Percentiles rank a stretch among this genome's conserved stretches.
Evolutionary conservation across 1,139 yeast species (phyloP).

Genomic region (Pichia sp.): DNA sequence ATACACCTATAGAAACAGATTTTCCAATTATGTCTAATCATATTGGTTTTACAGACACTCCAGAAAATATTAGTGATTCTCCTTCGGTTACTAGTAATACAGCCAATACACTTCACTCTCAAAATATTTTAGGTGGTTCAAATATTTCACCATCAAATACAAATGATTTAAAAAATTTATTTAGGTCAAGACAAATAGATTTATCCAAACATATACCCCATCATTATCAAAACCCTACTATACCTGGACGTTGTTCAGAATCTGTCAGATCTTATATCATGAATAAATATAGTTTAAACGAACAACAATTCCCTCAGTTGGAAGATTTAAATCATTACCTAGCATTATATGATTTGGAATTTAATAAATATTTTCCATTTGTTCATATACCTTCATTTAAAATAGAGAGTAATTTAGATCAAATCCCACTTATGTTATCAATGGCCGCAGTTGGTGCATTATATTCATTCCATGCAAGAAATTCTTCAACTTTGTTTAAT

Average conservation of each 20-base stretch:
- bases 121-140: constrained; percentile 3
- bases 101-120: constrained; percentile 17
- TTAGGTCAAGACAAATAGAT: constrained; percentile 56
- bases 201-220: constrained; percentile 37
- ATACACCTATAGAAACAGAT: constrained; percentile 51
- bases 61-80: constrained; percentile 24
- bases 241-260: constrained; percentile 38
- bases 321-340: constrained; percentile 71
- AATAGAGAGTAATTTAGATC: constrained; percentile 49
- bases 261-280: constrained; percentile 51
- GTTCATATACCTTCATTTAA: constrained; percentile 67
- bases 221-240: constrained; percentile 23
- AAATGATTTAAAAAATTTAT: constrained; percentile 44
- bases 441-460: constrained; percentile 89
- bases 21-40: constrained; percentile 47
- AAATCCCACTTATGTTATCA: constrained; percentile 69
- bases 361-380: constrained; percentile 76
- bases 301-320: constrained; percentile 63
- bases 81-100: constrained; percentile 4
- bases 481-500: constrained; percentile 71
- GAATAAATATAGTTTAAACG: constrained; percentile 41
- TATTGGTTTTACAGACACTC: constrained; percentile 49
- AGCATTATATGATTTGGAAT: constrained; percentile 63
- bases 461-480: constrained; percentile 72
- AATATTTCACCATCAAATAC: constrained; percentile 13